These are phyloP conservation scores for Phialophora macrospora DNA, from an alignment of 2,329 filamentous ascomycete genomes.

Conservation along the genomic window DNA sequence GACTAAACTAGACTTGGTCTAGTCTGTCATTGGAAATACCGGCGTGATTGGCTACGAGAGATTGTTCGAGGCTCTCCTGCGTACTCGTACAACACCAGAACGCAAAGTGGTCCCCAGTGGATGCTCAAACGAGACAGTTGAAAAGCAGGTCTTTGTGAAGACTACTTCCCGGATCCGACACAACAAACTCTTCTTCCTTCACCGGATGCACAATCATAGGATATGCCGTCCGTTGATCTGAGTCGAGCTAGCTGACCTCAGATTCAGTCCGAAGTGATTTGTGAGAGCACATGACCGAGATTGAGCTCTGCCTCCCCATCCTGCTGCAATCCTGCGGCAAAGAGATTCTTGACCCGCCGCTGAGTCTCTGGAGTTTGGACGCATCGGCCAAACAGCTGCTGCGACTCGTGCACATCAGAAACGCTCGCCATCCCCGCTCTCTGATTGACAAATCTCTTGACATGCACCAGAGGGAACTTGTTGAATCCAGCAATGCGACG, in stretches of 20 bases:
- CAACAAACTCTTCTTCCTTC: neutral
- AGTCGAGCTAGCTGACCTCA: neutral
- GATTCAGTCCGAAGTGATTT: neutral
- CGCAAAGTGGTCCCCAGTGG: neutral
- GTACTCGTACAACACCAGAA: neutral
- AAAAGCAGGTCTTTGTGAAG: neutral
- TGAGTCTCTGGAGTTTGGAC: constrained; percentile 5
- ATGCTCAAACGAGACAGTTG: neutral
- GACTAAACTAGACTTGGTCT: neutral
- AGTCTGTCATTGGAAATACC: neutral
- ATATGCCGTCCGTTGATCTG: neutral
- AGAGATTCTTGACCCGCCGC: neutral
- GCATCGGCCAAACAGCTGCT: neutral
- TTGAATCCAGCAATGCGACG: constrained; percentile 10
- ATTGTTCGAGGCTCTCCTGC: neutral
- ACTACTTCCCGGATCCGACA: neutral
- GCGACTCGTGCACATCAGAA: constrained; percentile 6
- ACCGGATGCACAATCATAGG: neutral
- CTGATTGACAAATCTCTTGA: constrained; percentile 11
- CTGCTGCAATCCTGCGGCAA: constrained; percentile 6
- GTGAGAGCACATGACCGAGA: neutral
- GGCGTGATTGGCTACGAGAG: neutral
- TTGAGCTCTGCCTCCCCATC: neutral
- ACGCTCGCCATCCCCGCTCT: neutral
- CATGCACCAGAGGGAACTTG: constrained; percentile 3